Evolutionary conservation across 345 rosid genomes (phyloP).

Genomic region (Hibiscus trionum): DNA sequence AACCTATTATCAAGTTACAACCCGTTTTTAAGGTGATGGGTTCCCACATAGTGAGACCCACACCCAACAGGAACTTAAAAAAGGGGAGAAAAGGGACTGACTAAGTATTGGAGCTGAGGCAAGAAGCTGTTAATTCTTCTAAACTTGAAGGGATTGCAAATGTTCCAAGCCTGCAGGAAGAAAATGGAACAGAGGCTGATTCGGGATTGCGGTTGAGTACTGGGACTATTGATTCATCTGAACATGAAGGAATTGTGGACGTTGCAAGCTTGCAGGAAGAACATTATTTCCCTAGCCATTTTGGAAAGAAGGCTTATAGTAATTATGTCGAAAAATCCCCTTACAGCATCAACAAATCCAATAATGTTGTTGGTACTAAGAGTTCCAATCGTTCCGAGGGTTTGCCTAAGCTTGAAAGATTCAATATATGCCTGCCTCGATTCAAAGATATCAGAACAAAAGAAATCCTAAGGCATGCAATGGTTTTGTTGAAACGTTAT

Average conservation of each 20-base stretch:
- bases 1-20: too few species aligned
- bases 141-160: not conserved
- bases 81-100: conserved; percentile 13
- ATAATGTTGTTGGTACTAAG: too few species aligned
- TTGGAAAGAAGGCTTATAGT: not conserved
- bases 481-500: conserved; percentile 44
- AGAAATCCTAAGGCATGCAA: conserved; percentile 39
- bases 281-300: not conserved
- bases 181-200: not conserved
- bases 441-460: not conserved
- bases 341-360: too few species aligned
- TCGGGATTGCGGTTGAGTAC: not conserved
- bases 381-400: not conserved
- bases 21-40: too few species aligned
- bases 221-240: not conserved
- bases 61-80: not conserved
- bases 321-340: too few species aligned
- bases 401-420: conserved; percentile 13
- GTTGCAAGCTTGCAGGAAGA: not conserved
- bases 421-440: conserved; percentile 23
- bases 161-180: not conserved
- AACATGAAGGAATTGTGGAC: not conserved
- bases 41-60: too few species aligned
- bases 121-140: not conserved
- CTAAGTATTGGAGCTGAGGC: conserved; percentile 5